These are phyloP conservation scores for Gymnopus androsaceus DNA, from an alignment of 1,284 basidiomycete genomes.

Conservation along the genomic window DNA sequence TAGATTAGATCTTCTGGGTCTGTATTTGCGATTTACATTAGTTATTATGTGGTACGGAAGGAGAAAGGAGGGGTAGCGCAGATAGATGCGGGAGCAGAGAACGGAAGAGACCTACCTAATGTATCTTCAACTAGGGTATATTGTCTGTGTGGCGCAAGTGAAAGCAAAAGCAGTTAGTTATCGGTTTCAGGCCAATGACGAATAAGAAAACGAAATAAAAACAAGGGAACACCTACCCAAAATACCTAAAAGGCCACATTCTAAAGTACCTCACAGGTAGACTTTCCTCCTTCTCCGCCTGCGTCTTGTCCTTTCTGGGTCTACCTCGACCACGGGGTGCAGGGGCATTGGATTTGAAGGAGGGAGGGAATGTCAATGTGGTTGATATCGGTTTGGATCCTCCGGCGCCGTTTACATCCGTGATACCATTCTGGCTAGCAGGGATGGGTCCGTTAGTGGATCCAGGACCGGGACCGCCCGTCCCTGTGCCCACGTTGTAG, in stretches of 20 bases:
- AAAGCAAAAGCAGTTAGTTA: constrained; percentile 9
- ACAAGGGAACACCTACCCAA: constrained; percentile 66
- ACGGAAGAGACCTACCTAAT: constrained; percentile 60
- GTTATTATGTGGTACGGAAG: too few relatives aligned
- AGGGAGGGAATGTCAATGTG: constrained; percentile 46
- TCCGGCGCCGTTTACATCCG: too few relatives aligned
- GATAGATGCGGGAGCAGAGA: background rate
- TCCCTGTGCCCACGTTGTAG: too few relatives aligned
- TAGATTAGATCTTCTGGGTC: constrained; percentile 96
- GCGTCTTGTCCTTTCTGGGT: constrained; percentile 68
- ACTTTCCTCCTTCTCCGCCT: constrained; percentile 75
- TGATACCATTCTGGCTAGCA: too few relatives aligned
- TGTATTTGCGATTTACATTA: constrained; percentile 31
- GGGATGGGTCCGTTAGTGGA: too few relatives aligned
- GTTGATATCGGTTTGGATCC: too few relatives aligned
- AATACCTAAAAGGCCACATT: constrained; percentile 96
- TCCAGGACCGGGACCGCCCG: too few relatives aligned
- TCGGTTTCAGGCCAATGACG: background rate
- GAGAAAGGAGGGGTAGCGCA: too few relatives aligned
- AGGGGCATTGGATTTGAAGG: constrained; percentile 68
- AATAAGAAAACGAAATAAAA: too few relatives aligned
- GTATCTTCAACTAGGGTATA: constrained; percentile 92
- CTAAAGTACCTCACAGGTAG: constrained; percentile 81
- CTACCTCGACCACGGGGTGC: constrained; percentile 67
- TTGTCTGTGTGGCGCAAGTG: constrained; percentile 57